Evolutionary conservation across 331 rosid genomes (phyloP).

Genomic region (Spiraea crenata): DNA sequence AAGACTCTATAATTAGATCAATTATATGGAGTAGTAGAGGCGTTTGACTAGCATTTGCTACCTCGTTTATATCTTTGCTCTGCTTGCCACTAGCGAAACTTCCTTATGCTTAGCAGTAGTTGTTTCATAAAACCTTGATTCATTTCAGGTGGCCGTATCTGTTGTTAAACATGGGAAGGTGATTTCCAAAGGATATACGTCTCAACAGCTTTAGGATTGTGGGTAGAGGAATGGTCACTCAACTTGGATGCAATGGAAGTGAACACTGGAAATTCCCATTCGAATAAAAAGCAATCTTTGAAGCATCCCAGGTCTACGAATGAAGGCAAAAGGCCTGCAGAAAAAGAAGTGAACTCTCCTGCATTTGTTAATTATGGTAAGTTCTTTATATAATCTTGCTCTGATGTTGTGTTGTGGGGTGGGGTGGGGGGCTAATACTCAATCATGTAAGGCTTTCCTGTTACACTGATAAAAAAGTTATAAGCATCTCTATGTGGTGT

Average conservation of each 20-base stretch:
- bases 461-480: too few relatives aligned
- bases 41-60: not conserved
- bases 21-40: not conserved
- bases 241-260: conserved; percentile 56
- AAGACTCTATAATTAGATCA: not conserved
- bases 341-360: conserved; percentile 47
- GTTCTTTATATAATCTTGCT: conserved; percentile 12
- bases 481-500: too few relatives aligned
- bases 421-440: too few relatives aligned
- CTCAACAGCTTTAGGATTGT: conserved; percentile 1
- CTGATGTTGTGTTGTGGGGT: not conserved
- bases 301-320: conserved; percentile 49
- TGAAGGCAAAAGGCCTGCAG: conserved; percentile 47
- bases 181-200: conserved; percentile 1
- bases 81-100: not conserved
- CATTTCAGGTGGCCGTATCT: conserved; percentile 16
- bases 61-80: not conserved
- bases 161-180: conserved; percentile 1
- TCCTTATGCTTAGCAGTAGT: conserved; percentile 14
- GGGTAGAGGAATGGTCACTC: conserved; percentile 38
- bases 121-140: conserved; percentile 5
- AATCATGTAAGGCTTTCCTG: too few relatives aligned
- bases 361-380: conserved; percentile 75
- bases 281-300: conserved; percentile 46
- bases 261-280: conserved; percentile 47